phyloP scores from a whole-genome alignment of 1,139 yeast genomes.

The Starmera stellimalicola region DNA sequence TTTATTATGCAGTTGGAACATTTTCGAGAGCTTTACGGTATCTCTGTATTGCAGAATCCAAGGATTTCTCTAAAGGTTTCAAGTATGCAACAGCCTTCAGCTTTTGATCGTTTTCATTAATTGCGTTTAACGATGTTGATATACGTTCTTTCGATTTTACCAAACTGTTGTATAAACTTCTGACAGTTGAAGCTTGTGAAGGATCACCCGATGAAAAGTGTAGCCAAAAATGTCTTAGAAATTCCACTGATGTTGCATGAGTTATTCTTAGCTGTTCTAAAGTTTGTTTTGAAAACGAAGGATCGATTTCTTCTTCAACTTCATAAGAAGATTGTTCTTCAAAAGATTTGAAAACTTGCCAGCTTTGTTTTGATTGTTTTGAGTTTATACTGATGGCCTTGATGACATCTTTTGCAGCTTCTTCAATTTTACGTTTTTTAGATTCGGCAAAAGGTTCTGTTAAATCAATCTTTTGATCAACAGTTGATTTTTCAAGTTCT shows the following conservation, averaged over 20 bases:
- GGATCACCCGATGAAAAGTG: constrained; percentile 52
- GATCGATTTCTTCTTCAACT: constrained; percentile 16
- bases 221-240: constrained; percentile 61
- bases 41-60: constrained; percentile 28
- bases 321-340: constrained; percentile 16
- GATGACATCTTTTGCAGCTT: constrained; percentile 40
- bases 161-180: constrained; percentile 37
- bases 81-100: constrained; percentile 22
- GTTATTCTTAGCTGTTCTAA: constrained; percentile 37
- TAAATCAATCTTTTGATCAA: constrained; percentile 26
- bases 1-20: too few species aligned
- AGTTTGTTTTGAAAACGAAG: constrained; percentile 15
- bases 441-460: constrained; percentile 28
- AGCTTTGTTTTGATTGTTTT: constrained; percentile 39
- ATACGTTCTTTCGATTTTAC: constrained; percentile 38
- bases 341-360: constrained; percentile 25
- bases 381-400: constrained; percentile 47
- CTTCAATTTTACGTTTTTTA: constrained; percentile 32
- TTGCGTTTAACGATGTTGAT: constrained; percentile 23
- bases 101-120: constrained; percentile 19
- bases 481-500: constrained; percentile 25
- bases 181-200: constrained; percentile 35
- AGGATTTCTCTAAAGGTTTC: constrained; percentile 28
- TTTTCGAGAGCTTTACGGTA: constrained; percentile 27
- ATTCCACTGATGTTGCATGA: constrained; percentile 64